A percentile compares a stretch with the other conserved stretches of the same genome.
These are phyloP conservation scores for Astrothelium macrocarpum DNA, from an alignment of 495 filamentous ascomycete genomes.

Conservation along the genomic window DNA sequence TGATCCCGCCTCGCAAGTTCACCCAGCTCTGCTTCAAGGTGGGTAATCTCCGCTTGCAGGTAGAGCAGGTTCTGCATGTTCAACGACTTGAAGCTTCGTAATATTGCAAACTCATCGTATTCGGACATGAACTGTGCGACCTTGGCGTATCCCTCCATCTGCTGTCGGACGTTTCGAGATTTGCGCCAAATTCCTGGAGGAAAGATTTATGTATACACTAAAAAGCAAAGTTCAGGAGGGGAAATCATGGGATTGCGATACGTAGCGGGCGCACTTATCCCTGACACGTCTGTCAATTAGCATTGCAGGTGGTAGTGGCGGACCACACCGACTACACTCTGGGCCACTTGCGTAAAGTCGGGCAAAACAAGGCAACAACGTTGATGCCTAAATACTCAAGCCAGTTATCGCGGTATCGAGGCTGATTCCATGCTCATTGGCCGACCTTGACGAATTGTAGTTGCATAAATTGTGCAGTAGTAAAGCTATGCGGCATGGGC, in stretches of 20 bases:
- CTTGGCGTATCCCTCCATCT: neutral
- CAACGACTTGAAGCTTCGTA: conserved; percentile 21
- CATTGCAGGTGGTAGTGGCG: neutral
- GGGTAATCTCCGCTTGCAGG: conserved; percentile 25
- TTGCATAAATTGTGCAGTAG: neutral
- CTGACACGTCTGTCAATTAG: neutral
- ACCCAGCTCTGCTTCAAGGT: conserved; percentile 21
- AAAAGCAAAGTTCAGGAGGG: neutral
- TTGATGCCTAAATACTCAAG: neutral
- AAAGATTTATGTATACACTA: neutral
- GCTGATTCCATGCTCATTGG: neutral
- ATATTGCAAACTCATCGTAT: conserved; percentile 22
- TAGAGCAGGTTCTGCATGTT: conserved; percentile 27
- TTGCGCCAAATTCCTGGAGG: neutral
- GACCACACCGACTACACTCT: neutral
- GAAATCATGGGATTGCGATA: neutral
- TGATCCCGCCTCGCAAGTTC: conserved; percentile 17
- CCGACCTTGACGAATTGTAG: neutral
- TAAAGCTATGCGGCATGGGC: neutral
- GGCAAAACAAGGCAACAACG: neutral
- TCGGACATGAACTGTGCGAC: conserved; percentile 19
- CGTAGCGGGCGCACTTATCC: neutral
- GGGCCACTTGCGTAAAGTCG: neutral
- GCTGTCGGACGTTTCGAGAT: neutral
- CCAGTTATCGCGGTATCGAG: neutral